Evolutionary conservation across 768 basidiomycete genomes (phyloP).

Genomic region (Arthromyces matolae): DNA sequence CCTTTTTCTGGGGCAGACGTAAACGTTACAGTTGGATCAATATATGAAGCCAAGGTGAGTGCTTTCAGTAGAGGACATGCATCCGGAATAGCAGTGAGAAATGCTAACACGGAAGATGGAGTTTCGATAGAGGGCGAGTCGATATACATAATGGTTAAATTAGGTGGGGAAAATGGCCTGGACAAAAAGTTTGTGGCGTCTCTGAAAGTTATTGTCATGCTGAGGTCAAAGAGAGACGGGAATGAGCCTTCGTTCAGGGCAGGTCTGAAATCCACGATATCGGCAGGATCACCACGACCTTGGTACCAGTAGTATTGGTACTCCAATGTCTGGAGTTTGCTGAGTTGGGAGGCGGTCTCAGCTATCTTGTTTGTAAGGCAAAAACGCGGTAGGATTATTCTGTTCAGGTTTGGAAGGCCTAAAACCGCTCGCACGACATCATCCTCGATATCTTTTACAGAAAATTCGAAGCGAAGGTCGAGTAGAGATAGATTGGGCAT

Average conservation of each 20-base stretch:
- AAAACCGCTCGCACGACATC: background rate
- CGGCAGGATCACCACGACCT: constrained; percentile 42
- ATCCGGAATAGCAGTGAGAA: constrained; percentile 43
- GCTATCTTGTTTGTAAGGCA: constrained; percentile 44
- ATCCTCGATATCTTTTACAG: constrained; percentile 38
- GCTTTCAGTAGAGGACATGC: constrained; percentile 45
- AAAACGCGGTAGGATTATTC: constrained; percentile 49
- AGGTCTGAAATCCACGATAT: constrained; percentile 44
- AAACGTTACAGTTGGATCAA: constrained; percentile 15
- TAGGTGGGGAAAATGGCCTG: constrained; percentile 40
- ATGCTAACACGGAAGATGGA: constrained; percentile 35
- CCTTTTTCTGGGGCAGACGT: constrained; percentile 14
- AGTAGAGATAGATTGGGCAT: constrained; percentile 49
- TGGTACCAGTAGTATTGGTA: constrained; percentile 49
- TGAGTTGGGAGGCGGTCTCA: constrained; percentile 42
- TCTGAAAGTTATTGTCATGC: constrained; percentile 40
- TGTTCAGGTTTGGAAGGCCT: constrained; percentile 39
- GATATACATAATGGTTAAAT: constrained; percentile 49
- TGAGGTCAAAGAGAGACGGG: constrained; percentile 50
- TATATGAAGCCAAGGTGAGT: constrained; percentile 38
- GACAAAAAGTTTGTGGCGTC: constrained; percentile 45
- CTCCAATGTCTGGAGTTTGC: constrained; percentile 43
- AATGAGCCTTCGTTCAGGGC: constrained; percentile 45
- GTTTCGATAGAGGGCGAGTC: constrained; percentile 45
- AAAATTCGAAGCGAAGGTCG: constrained; percentile 40